Base-by-base conservation (phyloP, 2,329 filamentous ascomycete species). In the Fusarium keratoplasticum region DNA sequence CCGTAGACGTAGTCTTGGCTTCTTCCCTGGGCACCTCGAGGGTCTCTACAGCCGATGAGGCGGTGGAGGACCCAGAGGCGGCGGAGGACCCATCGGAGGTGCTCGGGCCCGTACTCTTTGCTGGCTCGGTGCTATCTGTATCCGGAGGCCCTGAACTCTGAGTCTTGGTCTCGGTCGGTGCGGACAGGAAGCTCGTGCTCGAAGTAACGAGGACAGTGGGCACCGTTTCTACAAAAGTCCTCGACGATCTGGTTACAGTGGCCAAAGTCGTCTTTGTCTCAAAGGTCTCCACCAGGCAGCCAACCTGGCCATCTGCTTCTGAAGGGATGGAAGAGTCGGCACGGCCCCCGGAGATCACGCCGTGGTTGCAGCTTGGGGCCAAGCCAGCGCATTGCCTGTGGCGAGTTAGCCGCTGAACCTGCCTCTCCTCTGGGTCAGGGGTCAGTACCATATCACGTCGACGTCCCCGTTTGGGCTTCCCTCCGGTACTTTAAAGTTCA, bases 381-480 rank as follows among this genome's bases (percentile, higher is more conserved):
- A 65, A 40, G 27, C 61, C 44, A 22, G 61, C 63, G 20, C 36
- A 68, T 61, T 68, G 29, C 66, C 61, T 68, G 7, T 20, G 20
- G 31, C 27, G 13, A 18, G 27, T 38, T 62, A 42, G 47, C n/a
- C 36, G 25, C 35, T 18, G 35, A 40, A 4, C 4, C 13, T 25
- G 13, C 16, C 33, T 38, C 14, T 10, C 55, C 22, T 25, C 36
- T 59, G 10, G 25, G 25, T 13, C 22, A 38, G 20, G 25, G 29
- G 22, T 33, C 20, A 31, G 13, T 64, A 64, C 50, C 36, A 64
- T 6, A 64, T 64, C 35, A 64, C 31, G 25, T 64, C 50, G 31
- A 52, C 50, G 18, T 64, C 50, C 33, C 61, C 50, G 25, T 64
- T 64, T 31, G 50, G 50, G 29, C 25, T 35, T 20, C 47, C 33